phyloP scores from a whole-genome alignment of 2,329 filamentous ascomycete species.

The Epichloe elymi region DNA sequence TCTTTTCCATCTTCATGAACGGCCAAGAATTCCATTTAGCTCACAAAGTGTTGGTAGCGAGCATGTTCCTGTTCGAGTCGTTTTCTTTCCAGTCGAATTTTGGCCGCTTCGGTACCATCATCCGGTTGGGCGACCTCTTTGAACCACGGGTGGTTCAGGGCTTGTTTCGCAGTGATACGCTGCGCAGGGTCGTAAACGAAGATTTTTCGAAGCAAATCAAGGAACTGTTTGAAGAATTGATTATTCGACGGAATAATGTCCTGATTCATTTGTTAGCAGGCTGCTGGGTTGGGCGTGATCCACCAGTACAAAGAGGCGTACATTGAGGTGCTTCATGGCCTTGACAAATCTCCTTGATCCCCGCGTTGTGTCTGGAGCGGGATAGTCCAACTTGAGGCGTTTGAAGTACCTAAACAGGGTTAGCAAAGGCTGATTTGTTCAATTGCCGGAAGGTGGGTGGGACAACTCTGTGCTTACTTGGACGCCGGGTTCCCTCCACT shows the following conservation, averaged over 20 bases:
- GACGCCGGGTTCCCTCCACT: slow-evolving; percentile 47
- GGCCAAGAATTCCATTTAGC: not conserved
- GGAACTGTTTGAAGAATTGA: slow-evolving; percentile 39
- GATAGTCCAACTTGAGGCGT: slow-evolving; percentile 51
- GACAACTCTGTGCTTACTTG: slow-evolving; percentile 34
- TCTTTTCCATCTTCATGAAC: not conserved
- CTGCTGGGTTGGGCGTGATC: not conserved
- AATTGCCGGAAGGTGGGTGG: not conserved
- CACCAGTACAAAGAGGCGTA: slow-evolving; percentile 23
- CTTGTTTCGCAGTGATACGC: slow-evolving; percentile 46
- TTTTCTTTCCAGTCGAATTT: slow-evolving; percentile 27
- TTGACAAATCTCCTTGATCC: slow-evolving; percentile 55
- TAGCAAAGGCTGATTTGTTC: not conserved
- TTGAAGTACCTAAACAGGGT: slow-evolving; percentile 46
- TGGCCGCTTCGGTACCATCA: slow-evolving; percentile 47
- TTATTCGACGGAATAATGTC: slow-evolving; percentile 43
- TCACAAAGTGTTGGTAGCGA: slow-evolving; percentile 1
- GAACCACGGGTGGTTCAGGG: slow-evolving; percentile 49
- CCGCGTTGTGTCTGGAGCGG: slow-evolving; percentile 47
- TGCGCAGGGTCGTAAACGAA: slow-evolving; percentile 47
- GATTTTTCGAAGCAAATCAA: slow-evolving; percentile 46
- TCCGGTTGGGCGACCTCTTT: slow-evolving; percentile 43
- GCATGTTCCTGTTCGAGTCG: slow-evolving; percentile 4
- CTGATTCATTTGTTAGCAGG: not conserved
- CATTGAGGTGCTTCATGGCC: slow-evolving; percentile 56